Evolutionary conservation across 768 basidiomycete species (phyloP), one percentile per base, ranked within the genome.

Genomic region (Suillus plorans): DNA sequence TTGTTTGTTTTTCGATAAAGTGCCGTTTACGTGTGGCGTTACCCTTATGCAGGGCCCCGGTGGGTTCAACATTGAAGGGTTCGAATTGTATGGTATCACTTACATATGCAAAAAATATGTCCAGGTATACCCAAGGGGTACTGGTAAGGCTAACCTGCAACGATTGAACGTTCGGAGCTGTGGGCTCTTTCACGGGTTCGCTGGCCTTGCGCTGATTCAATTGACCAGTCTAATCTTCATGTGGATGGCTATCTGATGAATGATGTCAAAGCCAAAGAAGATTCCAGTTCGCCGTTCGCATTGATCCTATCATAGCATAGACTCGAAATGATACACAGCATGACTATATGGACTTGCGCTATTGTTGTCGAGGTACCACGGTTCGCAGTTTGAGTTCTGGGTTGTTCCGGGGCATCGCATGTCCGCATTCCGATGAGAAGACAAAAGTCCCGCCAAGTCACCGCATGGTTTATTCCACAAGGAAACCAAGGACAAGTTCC

Each of bases 381-480:
- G 39, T 41, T 20, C 39, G 18, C 22, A 2, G 41, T 41, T 28
- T 6, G 31, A 28, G 39, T 25, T 42, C 39, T 41, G 18, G 57
- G 25, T 25, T 28, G 16, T 28, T 9, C 28, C 25, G 7, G 50
- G 50, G 28, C 50, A 18, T 10, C 53, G 20, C 34, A 31, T 34
- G 20, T 18, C 34, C 53, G 20, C 31, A 67, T 71, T 62, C 79
- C 77, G 61, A 74, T 79, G 37, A 74, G 79, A 18, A 75, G 69
- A 36, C 80, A 16, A 6, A 77, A 73, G n/a, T 45, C 62, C 31
- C 9, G 59, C 28, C 28, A 28, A 55, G 16, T 34, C 44, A 83
- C 50, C 79, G 69, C 31, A 81, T 66, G 63, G 81, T 83, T 12
- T 63, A 36, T 65, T 64, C n/a, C 31, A 82, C 71, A 20, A 76